Evolutionary conservation across 2,329 filamentous ascomycete genomes (phyloP), one percentile per base, ranked within the genome.

Genomic region (Dryadomyces quercivorus): DNA sequence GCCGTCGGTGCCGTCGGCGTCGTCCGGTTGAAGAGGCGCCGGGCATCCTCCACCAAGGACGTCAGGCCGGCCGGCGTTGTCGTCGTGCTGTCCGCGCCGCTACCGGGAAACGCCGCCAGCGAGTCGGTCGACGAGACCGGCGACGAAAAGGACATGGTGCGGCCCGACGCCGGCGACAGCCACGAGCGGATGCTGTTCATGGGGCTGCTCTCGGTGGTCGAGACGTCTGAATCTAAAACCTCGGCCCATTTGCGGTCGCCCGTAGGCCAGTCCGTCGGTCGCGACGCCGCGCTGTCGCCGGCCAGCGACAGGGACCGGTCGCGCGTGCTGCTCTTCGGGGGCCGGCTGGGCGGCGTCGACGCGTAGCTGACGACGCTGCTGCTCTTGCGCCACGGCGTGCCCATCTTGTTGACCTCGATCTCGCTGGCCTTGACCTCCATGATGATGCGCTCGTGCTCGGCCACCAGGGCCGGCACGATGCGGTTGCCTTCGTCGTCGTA

Each of bases 381-480:
- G 2, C 18, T 54, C 56, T 58, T 54, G 42, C 51, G 56, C 59
- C 59, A 61, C 18, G 58, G 56, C 34, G 40, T 46, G 34, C 59
- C 59, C 51, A 55, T 53, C 21, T 53, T 55, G 54, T 50, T 59
- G 18, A 61, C 54, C 47, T 61, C 59, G 43, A 59, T 59, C 26
- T 61, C 59, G 3, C 56, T 53, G 1, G 59, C 59, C 43, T 59
- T 61, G 36, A 54, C 49, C 4, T 59, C 58, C 38, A 47, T 57
- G 42, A 61, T 61, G 45, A 59, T 57, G 46, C 59, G 59, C 53
- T 61, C 59, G 47, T 61, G 59, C 43, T 61, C 59, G 5, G 58
- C 58, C 20, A 59, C 54, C 49, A 61, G 34, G 15, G 54, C 51
- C 12, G 59, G 59, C 46, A 61, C 59, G 18, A 60, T 31, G 2